Evolutionary conservation across 805 yeast genomes (phyloP).

Genomic region (Suhomyces canberraensis): DNA sequence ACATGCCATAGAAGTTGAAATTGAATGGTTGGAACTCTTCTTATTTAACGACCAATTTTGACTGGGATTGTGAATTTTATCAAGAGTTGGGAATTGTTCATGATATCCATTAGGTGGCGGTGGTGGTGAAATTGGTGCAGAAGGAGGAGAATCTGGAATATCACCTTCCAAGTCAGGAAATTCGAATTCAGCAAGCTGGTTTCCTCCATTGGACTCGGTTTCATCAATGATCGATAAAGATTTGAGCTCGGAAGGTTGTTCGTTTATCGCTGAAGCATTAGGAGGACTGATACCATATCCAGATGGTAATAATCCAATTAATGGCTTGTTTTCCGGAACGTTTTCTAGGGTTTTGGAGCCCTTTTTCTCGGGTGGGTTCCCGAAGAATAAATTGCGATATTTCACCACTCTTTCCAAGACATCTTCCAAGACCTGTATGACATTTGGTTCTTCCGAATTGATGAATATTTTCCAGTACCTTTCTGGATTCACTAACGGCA

Average conservation of each 20-base stretch:
- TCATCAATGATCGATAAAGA: slow-evolving; percentile 10
- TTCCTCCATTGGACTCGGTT: slow-evolving; percentile 6
- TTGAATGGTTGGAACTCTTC: slow-evolving; percentile 19
- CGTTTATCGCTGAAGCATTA: slow-evolving; percentile 5
- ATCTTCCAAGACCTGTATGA: slow-evolving; percentile 25
- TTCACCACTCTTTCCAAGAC: slow-evolving; percentile 41
- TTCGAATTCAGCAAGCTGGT: not conserved
- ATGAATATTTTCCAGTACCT: slow-evolving; percentile 64
- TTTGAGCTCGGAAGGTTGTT: slow-evolving; percentile 12
- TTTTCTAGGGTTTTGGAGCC: not conserved
- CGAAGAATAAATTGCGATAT: slow-evolving; percentile 38
- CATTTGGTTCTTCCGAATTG: slow-evolving; percentile 25
- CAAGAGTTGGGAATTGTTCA: slow-evolving; percentile 1
- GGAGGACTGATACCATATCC: not conserved
- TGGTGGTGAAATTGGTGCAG: slow-evolving; percentile 40
- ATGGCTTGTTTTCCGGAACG: not conserved
- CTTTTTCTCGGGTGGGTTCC: not conserved
- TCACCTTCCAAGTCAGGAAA: slow-evolving; percentile 8
- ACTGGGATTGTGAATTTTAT: slow-evolving; percentile 2
- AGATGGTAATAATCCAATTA: not conserved
- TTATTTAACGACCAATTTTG: slow-evolving; percentile 13
- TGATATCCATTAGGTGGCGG: slow-evolving; percentile 11
- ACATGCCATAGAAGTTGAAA: slow-evolving; percentile 30
- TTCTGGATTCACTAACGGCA: slow-evolving; percentile 71
- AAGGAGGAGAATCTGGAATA: slow-evolving; percentile 44